Evolutionary conservation across 2,329 filamentous ascomycete genomes (phyloP).

Genomic region (Diaporthe destruens): DNA sequence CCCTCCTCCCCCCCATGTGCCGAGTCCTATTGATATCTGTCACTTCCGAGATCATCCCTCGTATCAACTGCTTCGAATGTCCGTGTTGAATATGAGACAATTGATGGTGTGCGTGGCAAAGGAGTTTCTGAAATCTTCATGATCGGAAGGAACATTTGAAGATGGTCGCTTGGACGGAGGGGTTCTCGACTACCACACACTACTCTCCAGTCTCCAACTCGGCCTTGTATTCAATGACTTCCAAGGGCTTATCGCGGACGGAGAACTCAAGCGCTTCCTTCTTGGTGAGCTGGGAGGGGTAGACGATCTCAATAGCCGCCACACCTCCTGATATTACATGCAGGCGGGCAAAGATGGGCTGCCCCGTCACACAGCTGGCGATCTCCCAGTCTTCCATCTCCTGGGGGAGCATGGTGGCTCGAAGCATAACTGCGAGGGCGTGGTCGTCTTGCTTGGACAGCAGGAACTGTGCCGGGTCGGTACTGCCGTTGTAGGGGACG

Average conservation of each 20-base stretch:
- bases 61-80: neutral
- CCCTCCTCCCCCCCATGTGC: too few species aligned
- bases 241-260: neutral
- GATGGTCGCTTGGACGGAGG: neutral
- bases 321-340: neutral
- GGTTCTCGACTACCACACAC: neutral
- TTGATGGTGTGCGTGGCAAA: neutral
- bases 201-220: neutral
- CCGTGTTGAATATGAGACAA: too few species aligned
- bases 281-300: conserved; percentile 8
- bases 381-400: neutral
- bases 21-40: too few species aligned
- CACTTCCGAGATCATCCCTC: too few species aligned
- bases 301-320: neutral
- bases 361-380: neutral
- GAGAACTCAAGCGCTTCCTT: neutral
- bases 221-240: neutral
- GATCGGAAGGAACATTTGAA: too few species aligned
- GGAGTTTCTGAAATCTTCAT: neutral
- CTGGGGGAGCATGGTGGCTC: neutral
- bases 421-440: neutral
- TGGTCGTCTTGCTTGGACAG: neutral
- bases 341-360: neutral
- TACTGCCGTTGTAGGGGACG: neutral
- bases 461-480: neutral